Base-by-base conservation (phyloP, 495 filamentous ascomycete species). In the Patellaria atrata region DNA sequence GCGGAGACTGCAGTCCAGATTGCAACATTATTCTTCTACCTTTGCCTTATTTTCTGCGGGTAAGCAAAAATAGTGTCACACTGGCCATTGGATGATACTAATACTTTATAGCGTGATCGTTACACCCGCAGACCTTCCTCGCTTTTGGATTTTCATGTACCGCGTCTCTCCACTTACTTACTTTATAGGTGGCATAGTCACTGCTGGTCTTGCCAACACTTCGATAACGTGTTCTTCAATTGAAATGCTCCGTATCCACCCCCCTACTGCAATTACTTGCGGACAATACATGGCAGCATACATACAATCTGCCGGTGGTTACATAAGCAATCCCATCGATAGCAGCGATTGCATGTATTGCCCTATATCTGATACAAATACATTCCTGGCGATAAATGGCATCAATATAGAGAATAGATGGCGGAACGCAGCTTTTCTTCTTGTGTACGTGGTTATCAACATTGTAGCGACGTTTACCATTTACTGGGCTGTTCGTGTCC, bases 121-220 rank as follows among this genome's bases (percentile, higher is more conserved):
- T 3, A 17, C 38, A 17, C 38, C 38, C 3, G 22, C 8, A 21
- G 20, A 40, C 24, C 38, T 40, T 8, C 38, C 38, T 8, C 19
- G 26, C 13, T 40, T 40, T 27, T 40, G 38, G 38, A 17, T 22
- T 14, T 40, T 40, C 38, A 22, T 40, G n/a, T 40, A 40, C 22
- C 21, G 38, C 22, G 30, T 28, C 22, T 40, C 38, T 7, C 38
- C 38, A 10, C 28, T 40, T 5, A 40, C 30, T 16, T 40, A 35
- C 24, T 35, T 40, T 13, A 27, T 40, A 13, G 30, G 35, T 20
- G 38, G 38, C 8, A 27, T 17, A 16, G 29, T 35, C 8, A 28
- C 35, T 23, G 30, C 38, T 6, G 17, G 38, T 18, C 38, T 34
- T 5, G 38, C 38, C 4, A 34, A 33, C 31, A 35, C 38, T 7